Percentiles rank a stretch among this genome's conserved stretches.
Evolutionary conservation across 805 yeast genomes (phyloP).

Genomic region (Starmera amethionina): DNA sequence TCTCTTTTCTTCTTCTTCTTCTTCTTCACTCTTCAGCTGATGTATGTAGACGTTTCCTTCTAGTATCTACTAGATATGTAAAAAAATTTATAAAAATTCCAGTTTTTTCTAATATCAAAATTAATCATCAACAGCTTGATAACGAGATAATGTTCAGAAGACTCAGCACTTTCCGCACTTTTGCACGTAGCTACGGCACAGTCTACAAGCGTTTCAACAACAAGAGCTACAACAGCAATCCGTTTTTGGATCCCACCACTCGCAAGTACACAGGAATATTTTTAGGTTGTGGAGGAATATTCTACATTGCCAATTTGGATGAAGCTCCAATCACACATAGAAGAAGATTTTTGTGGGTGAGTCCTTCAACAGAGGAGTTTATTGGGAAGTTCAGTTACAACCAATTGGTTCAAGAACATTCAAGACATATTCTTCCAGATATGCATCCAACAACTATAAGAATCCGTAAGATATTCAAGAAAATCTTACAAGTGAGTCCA

Average conservation of each 20-base stretch:
- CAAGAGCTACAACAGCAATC: slow-evolving; percentile 4
- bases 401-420: slow-evolving; percentile 47
- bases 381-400: slow-evolving; percentile 58
- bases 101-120: neutral
- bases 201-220: slow-evolving; percentile 29
- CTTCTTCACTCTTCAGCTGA: neutral
- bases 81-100: too few relatives aligned
- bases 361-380: slow-evolving; percentile 49
- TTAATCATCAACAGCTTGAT: neutral
- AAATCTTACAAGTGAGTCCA: slow-evolving; percentile 50
- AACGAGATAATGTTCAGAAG: neutral
- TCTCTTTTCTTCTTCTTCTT: slow-evolving; percentile 1
- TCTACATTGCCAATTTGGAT: slow-evolving; percentile 48
- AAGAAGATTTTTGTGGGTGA: slow-evolving; percentile 60
- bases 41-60: neutral
- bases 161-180: neutral
- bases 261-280: slow-evolving; percentile 23
- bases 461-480: slow-evolving; percentile 54
- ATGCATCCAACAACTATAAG: slow-evolving; percentile 47
- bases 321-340: slow-evolving; percentile 78
- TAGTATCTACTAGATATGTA: too few relatives aligned
- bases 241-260: slow-evolving; percentile 17
- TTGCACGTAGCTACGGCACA: slow-evolving; percentile 10
- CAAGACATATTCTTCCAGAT: slow-evolving; percentile 45
- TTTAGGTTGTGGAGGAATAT: slow-evolving; percentile 24